phyloP scores from a whole-genome alignment of 2,329 filamentous ascomycete genomes.

The Penicillium frequentans region DNA sequence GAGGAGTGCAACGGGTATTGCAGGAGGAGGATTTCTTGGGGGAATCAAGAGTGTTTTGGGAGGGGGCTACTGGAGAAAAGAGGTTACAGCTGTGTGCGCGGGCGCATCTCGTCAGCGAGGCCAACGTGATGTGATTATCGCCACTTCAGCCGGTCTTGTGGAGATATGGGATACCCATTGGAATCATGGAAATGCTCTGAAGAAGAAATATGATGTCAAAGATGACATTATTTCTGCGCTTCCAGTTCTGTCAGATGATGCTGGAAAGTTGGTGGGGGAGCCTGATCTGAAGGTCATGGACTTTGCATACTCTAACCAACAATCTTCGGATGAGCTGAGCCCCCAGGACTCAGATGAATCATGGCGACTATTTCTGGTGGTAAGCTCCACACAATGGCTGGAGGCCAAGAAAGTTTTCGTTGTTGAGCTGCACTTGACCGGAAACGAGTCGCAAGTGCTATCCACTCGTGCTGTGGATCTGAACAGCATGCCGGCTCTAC shows the following conservation, averaged over 20 bases:
- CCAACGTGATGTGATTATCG: conserved; percentile 79
- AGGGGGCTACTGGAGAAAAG: conserved; percentile 68
- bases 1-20: conserved; percentile 57
- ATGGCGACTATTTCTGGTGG: conserved; percentile 60
- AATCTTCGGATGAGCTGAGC: conserved; percentile 40
- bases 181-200: conserved; percentile 75
- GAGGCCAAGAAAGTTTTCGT: conserved; percentile 66
- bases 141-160: conserved; percentile 73
- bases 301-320: conserved; percentile 61
- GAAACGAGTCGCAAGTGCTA: conserved; percentile 56
- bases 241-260: conserved; percentile 60
- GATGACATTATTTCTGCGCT: conserved; percentile 65
- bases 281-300: conserved; percentile 74
- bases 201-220: conserved; percentile 69
- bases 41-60: conserved; percentile 76
- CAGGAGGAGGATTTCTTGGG: conserved; percentile 70
- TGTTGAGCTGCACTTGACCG: conserved; percentile 67
- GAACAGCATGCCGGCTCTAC: conserved; percentile 56
- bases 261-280: conserved; percentile 52
- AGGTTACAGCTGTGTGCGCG: conserved; percentile 77
- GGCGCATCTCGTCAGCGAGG: conserved; percentile 71
- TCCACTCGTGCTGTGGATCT: conserved; percentile 68
- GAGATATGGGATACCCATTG: conserved; percentile 88
- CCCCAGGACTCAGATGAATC: conserved; percentile 50
- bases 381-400: conserved; percentile 54